Conservation (phyloP, 495 filamentous ascomycete species). For the Coniosporium apollinis region DNA sequence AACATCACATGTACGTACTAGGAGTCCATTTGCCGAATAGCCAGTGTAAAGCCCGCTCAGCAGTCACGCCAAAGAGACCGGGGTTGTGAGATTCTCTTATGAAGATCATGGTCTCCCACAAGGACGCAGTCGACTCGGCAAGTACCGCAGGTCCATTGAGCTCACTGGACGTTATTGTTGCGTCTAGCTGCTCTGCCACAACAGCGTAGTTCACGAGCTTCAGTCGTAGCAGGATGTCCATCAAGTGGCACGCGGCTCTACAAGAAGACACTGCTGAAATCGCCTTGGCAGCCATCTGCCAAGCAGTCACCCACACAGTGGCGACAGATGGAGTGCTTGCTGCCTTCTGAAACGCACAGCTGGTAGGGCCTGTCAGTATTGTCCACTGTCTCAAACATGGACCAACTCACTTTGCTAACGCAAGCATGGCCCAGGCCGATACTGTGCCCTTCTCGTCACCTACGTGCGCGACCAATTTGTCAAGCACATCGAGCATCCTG, state of each 20-base stretch:
- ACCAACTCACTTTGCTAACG: slow-evolving; percentile 23
- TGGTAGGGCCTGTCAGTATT: slow-evolving; percentile 21
- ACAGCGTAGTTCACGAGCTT: slow-evolving; percentile 12
- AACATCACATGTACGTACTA: slow-evolving; percentile 29
- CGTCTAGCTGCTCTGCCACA: slow-evolving; percentile 40
- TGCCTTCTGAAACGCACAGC: slow-evolving; percentile 30
- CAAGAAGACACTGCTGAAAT: slow-evolving; percentile 54
- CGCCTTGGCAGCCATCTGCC: slow-evolving; percentile 55
- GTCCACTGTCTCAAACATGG: slow-evolving; percentile 14
- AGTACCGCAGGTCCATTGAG: slow-evolving; percentile 64
- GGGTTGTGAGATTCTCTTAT: slow-evolving; percentile 44
- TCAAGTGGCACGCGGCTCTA: slow-evolving; percentile 63
- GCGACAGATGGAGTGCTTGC: slow-evolving; percentile 20
- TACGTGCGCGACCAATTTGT: slow-evolving; percentile 31
- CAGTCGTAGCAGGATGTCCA: slow-evolving; percentile 41
- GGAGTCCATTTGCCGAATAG: slow-evolving; percentile 63
- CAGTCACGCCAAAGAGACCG: slow-evolving; percentile 42
- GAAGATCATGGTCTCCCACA: slow-evolving; percentile 52
- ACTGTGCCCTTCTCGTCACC: slow-evolving; percentile 37
- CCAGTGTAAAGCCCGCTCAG: slow-evolving; percentile 61
- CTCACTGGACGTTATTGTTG: slow-evolving; percentile 56
- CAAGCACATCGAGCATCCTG: slow-evolving; percentile 24
- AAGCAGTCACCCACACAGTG: slow-evolving; percentile 49
- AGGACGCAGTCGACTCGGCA: slow-evolving; percentile 57
- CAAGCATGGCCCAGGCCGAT: slow-evolving; percentile 41